phyloP scores from a whole-genome alignment of 768 basidiomycete genomes.

The Lactarius vividus region DNA sequence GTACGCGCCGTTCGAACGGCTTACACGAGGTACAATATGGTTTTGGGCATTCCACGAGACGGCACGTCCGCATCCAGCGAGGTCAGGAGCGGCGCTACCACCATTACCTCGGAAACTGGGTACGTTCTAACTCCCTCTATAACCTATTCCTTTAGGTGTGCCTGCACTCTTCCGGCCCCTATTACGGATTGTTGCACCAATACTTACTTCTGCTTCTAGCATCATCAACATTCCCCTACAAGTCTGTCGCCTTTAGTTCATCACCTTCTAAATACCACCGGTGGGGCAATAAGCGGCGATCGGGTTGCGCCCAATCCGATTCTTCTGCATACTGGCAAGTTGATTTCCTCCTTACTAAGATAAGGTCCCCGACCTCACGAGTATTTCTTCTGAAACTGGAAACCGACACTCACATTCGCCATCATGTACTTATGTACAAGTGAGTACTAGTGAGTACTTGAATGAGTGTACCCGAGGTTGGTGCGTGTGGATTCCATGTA shows the following conservation, averaged over 20 bases:
- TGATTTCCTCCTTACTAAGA: not conserved
- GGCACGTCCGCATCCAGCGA: conserved; percentile 17
- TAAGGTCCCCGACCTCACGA: not conserved
- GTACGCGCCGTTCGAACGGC: conserved; percentile 34
- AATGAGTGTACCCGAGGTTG: not conserved
- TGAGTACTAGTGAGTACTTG: conserved; percentile 9
- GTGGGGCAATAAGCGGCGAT: not conserved
- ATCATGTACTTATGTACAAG: conserved; percentile 7
- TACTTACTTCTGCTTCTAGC: not conserved
- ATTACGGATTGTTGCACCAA: conserved; percentile 13
- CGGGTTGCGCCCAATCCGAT: not conserved
- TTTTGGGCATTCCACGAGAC: conserved; percentile 35
- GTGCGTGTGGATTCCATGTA: not conserved
- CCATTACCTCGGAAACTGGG: conserved; percentile 26
- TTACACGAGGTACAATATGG: conserved; percentile 33
- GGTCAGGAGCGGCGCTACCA: conserved; percentile 23
- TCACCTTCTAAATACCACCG: not conserved
- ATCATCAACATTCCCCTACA: not conserved
- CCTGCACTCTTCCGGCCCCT: conserved; percentile 29
- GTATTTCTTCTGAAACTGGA: not conserved
- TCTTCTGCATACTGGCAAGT: conserved; percentile 26
- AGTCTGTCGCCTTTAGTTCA: not conserved
- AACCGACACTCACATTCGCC: conserved; percentile 11
- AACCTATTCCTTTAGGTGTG: conserved; percentile 16
- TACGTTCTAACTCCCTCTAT: not conserved